A percentile compares a stretch with the other conserved stretches of the same genome.
phyloP scores from a whole-genome alignment of 495 filamentous ascomycete genomes.

The Talaromyces stipitatus region DNA sequence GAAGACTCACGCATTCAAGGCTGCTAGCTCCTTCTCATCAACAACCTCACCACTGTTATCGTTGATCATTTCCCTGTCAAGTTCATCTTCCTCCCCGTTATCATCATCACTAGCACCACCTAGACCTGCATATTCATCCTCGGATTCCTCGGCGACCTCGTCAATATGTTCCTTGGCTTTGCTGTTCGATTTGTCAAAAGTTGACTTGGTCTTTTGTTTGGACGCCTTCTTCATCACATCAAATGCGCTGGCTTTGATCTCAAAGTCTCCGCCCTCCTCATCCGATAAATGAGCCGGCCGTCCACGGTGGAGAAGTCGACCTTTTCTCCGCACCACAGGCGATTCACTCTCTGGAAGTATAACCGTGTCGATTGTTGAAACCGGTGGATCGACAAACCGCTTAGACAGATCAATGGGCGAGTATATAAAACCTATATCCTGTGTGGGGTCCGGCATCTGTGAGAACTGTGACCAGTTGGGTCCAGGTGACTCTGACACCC shows the following conservation, averaged over 20 bases:
- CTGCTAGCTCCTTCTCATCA: conserved; percentile 74
- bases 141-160: conserved; percentile 93
- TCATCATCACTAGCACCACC: conserved; percentile 89
- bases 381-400: conserved; percentile 54
- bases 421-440: conserved; percentile 70
- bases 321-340: conserved; percentile 50
- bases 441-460: conserved; percentile 68
- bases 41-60: conserved; percentile 71
- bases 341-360: conserved; percentile 49
- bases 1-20: conserved; percentile 74
- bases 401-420: conserved; percentile 48
- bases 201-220: conserved; percentile 39
- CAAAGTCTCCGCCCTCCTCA: conserved; percentile 28
- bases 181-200: conserved; percentile 78
- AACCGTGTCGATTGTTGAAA: conserved; percentile 66
- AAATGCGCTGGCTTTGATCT: conserved; percentile 54
- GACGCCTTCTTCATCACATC: conserved; percentile 66
- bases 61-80: conserved; percentile 77
- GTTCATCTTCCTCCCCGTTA: conserved; percentile 61
- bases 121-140: conserved; percentile 94
- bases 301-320: conserved; percentile 49
- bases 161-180: conserved; percentile 82
- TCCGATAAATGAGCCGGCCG: conserved; percentile 27
- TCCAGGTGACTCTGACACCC: conserved; percentile 37
- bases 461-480: conserved; percentile 49